Base-by-base conservation (phyloP, 345 rosid genomes). In the Populus ilicifolia region DNA sequence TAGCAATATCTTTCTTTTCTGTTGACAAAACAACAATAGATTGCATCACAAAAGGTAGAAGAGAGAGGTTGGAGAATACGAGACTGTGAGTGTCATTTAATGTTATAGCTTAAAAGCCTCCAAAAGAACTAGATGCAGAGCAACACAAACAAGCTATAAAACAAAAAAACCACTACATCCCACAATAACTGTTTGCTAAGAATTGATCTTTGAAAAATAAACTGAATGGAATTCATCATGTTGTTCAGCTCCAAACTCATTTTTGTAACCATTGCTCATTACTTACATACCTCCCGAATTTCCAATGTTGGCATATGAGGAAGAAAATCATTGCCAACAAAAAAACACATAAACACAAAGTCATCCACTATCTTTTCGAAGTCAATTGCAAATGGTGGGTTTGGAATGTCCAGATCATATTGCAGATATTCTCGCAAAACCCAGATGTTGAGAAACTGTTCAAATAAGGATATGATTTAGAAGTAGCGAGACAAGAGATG, bases 271-370 rank as follows among this genome's bases (percentile, higher is more conserved):
- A 77, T 54, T 52, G 71, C 50, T 5, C 21, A 48, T 18, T 77
- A 68, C 61, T 48, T 41, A 38, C 86, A 71, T 84, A 92, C 99
- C 98, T 96, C 99, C 85, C 97, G 86, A 75, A 94, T 96, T 86
- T 96, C 99, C 87, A 94, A 75, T 20, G 99, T 96, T 52, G 99
- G 99, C 98, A 96, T 91, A 80, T 94, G 99, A 6, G 98, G 99
- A 77, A 96, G 90, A 82, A 96, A 96, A 90, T 94, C 99, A 78
- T 96, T 96, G 84, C 99, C 99, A 77, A 96, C 98, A 85, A 96
- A 96, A 81, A 96, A 96, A 86, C 99, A 96, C 33, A 96, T 75
- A 82, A 94, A 96, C 44, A 96, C 97, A 91, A 96, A 96, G 85
- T 96, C 98, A 62, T 96, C 98, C 79, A 96, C 91, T 88, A 96